A percentile compares a stretch with the other conserved stretches of the same genome.
Conservation (phyloP, 2,329 filamentous ascomycete species). For the Aspergillus felis region DNA sequence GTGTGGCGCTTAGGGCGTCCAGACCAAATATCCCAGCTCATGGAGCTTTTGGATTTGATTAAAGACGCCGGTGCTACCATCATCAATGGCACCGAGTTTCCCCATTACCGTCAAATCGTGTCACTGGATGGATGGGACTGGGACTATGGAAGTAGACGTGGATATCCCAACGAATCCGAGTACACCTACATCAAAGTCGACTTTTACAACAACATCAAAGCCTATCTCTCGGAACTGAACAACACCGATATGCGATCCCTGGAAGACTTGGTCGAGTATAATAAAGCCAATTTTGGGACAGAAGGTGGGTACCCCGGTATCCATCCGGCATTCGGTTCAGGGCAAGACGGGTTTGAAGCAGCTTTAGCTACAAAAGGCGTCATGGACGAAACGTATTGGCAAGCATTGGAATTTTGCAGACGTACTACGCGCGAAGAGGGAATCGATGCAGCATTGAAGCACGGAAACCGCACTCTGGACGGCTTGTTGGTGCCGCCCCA, state of each 20-base stretch:
- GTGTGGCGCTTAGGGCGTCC: conserved; percentile 63
- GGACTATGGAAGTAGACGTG: conserved; percentile 61
- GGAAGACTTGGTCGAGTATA: conserved; percentile 63
- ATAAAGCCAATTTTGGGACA: conserved; percentile 59
- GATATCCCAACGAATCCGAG: conserved; percentile 67
- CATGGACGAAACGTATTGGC: conserved; percentile 62
- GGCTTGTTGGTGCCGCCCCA: conserved; percentile 66
- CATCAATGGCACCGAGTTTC: conserved; percentile 67
- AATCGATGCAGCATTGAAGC: conserved; percentile 63
- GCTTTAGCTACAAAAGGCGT: conserved; percentile 58
- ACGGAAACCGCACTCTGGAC: conserved; percentile 47
- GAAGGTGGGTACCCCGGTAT: conserved; percentile 63
- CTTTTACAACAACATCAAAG: conserved; percentile 59
- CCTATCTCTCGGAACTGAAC: conserved; percentile 59
- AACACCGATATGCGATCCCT: conserved; percentile 59
- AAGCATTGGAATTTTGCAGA: conserved; percentile 61
- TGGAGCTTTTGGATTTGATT: conserved; percentile 52
- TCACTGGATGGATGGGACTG: conserved; percentile 69
- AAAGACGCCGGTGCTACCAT: conserved; percentile 61
- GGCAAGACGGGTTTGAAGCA: conserved; percentile 68
- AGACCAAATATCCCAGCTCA: conserved; percentile 54
- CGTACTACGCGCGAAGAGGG: conserved; percentile 59
- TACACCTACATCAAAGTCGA: conserved; percentile 67
- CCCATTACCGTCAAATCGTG: conserved; percentile 59
- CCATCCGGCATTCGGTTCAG: conserved; percentile 62